Conservation (phyloP, 257 asterid species). For the Hygrophila difformis region DNA sequence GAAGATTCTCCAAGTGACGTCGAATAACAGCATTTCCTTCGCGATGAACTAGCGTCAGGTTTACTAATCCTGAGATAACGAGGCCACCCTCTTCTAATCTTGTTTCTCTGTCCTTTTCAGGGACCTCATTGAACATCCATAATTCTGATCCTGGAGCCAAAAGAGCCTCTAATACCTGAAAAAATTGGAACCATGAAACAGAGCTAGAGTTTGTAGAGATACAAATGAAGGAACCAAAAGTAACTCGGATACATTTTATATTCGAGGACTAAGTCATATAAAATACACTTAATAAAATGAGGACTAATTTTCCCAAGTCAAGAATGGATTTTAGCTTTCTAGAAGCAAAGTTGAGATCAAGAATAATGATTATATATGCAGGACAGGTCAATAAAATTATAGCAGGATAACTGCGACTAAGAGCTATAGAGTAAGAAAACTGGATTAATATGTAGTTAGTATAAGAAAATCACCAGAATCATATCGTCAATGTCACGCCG, state of each 20-base stretch:
- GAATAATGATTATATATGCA: too few species aligned
- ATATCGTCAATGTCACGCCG: conserved; percentile 96
- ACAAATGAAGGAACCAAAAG: too few species aligned
- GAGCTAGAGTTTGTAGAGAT: too few species aligned
- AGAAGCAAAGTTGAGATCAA: too few species aligned
- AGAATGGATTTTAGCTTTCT: too few species aligned
- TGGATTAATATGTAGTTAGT: background rate
- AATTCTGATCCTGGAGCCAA: conserved; percentile 82
- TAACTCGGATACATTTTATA: too few species aligned
- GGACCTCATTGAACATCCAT: conserved; percentile 96
- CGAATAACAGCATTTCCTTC: conserved; percentile 94
- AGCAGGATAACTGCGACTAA: too few species aligned
- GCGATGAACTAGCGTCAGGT: conserved; percentile 76
- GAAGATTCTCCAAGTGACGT: conserved; percentile 88
- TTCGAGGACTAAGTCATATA: too few species aligned
- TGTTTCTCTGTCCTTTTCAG: conserved; percentile 63
- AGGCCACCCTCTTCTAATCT: conserved; percentile 93
- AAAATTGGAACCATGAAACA: conserved; percentile 3
- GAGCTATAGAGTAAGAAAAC: background rate
- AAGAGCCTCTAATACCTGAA: conserved; percentile 81
- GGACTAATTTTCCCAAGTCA: too few species aligned
- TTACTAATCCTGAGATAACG: conserved; percentile 66
- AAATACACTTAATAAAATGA: too few species aligned
- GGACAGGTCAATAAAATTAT: too few species aligned
- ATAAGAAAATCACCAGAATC: conserved; percentile 59